phyloP scores from a whole-genome alignment of 805 yeast genomes.

The Schizosaccharomyces octosporus region DNA sequence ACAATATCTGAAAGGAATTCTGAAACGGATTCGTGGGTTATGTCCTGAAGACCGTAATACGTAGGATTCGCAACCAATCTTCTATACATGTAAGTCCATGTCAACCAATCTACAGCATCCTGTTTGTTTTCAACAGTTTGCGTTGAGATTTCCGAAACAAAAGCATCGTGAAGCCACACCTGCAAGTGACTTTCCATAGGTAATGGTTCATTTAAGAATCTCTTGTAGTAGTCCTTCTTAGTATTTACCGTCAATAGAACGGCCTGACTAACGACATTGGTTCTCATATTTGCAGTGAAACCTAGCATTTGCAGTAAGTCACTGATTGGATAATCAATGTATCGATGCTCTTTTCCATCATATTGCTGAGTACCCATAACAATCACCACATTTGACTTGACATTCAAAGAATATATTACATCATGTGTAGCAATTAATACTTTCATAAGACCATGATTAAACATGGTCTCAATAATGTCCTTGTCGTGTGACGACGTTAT shows the following conservation, averaged over 20 bases:
- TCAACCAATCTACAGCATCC: conserved; percentile 76
- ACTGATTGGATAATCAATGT: conserved; percentile 36
- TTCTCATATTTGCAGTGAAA: conserved; percentile 4
- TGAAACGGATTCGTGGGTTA: conserved; percentile 43
- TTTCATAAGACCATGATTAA: conserved; percentile 24
- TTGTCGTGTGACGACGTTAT: conserved; percentile 34
- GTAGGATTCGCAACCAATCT: conserved; percentile 65
- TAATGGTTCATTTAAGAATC: conserved; percentile 45
- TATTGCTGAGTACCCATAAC: conserved; percentile 46
- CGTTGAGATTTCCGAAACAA: conserved; percentile 50
- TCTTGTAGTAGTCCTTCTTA: conserved; percentile 37
- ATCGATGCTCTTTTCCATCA: conserved; percentile 52
- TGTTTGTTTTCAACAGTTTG: conserved; percentile 42
- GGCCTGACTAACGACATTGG: not conserved
- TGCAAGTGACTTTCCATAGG: conserved; percentile 66
- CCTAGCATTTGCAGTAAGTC: conserved; percentile 14
- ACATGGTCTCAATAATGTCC: conserved; percentile 28
- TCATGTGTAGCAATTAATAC: conserved; percentile 41
- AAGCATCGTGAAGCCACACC: conserved; percentile 34
- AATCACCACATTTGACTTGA: conserved; percentile 30
- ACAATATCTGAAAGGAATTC: conserved; percentile 65
- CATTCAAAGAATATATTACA: conserved; percentile 21
- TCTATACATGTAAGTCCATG: conserved; percentile 61
- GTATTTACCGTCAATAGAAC: conserved; percentile 32
- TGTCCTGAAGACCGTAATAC: conserved; percentile 55